Base-by-base conservation (phyloP, 2,329 filamentous ascomycete genomes). In the Colletotrichum magnum region DNA sequence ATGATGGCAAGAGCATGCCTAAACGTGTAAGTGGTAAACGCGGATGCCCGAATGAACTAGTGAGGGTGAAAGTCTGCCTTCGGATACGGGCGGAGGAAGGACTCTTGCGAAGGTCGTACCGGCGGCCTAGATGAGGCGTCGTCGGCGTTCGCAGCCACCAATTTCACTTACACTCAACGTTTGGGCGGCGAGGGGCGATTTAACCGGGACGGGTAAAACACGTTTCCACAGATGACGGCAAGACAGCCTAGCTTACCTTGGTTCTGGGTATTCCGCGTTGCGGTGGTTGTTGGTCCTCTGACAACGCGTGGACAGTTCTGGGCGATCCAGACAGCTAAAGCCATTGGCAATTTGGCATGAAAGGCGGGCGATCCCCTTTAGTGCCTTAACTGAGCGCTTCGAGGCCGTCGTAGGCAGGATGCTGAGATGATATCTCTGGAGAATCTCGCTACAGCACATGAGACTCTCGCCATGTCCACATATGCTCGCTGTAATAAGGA, bases 81-180 rank as follows among this genome's bases (percentile, higher is more conserved):
- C 47, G 13, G 43, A 56, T 28, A 10, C 13, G 15, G 15, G n/a
- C 9, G 15, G 10, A 24, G 56, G 18, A 24, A 24, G 16, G 16
- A 26, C n/a, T 54, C 47, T 53, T 24, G 39, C 10, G 43, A 48
- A 9, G 45, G 13, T n/a, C 18, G 45, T n/a, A 9, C 45, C 45
- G 43, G 50, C n/a, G 28, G 48, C 26, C 48, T 32, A 48, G 58
- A 7, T 43, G 48, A 24, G 18, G 47, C 18, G n/a, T 18, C 18
- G 21, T n/a, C 47, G 26, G 47, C 32, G 7, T 32, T 21, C 24
- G 32, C 43, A 50, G 66, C 56, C 56, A 60, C 62, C 43, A 50
- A 66, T 69, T 66, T 69, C 54, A 56, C 15, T 6, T 39, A 50
- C 7, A 12, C 26, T 47, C 52, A 54, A 9, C 26, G 52, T 59